Evolutionary conservation across 495 filamentous ascomycete species (phyloP), one percentile per base, ranked within the genome.

Genomic region (Aspergillus steynii): DNA sequence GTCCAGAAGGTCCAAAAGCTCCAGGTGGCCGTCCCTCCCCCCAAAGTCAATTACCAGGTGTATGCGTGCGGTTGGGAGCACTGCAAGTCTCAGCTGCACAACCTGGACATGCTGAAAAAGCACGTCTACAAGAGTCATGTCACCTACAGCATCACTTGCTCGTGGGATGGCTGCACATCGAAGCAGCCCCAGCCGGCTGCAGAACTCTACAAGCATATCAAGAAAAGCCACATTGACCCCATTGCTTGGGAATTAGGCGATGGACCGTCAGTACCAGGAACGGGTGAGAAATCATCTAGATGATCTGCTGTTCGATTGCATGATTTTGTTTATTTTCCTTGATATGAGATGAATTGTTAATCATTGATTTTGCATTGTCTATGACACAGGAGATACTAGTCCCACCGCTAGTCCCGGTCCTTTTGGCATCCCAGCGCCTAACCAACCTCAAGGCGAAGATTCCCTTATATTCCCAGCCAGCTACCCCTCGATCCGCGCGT

Each of bases 21-120:
- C 29, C 61, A 64, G 27, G 66, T 66, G 12, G 53, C 49, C 0
- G 59, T 60, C 47, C 55, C 53, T 12, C 58, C 59, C 42, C 45
- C 56, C 25, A 31, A 42, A 20, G 45, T 56, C 4, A 47, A 69
- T 2, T 83, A 81, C 61, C 70, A 70, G 46, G 72, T 85, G 12
- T 88, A 78, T 70, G 71, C 78, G 45, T 93, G 90, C 68, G 64
- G 74, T 37, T 92, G 90, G 90, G 68, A 80, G 45, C 70, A 74
- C 7, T 96, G 91, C 66, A 77, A 79, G 5, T 85, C 87, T 0
- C 82, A 92, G 67, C 76, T 95, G 3, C 90, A 94, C 63, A 93
- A 93, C 67, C 68, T 92, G 34, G 82, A 87, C 2, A 86, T 86
- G 0, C 77, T 95, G 26, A 83, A 85, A 57, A 83, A 82, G 56